These are phyloP conservation scores for Suhomyces maxii DNA, from an alignment of 1,139 yeast species.

Conservation along the genomic window DNA sequence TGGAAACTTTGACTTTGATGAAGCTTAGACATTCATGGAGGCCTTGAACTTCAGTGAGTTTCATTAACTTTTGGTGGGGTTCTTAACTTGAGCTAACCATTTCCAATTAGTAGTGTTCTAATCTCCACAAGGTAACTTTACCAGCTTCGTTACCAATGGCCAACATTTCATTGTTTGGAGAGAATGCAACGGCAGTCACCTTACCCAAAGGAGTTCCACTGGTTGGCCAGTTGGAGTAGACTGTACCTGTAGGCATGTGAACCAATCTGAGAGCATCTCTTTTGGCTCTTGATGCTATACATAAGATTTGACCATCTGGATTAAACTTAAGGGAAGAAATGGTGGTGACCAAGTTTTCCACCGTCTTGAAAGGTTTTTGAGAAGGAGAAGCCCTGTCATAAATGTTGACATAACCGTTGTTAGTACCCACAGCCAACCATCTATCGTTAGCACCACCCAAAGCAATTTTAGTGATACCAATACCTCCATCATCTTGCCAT, in stretches of 20 bases:
- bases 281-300: slow-evolving; percentile 82
- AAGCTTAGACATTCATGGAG: no score
- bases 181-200: slow-evolving; percentile 79
- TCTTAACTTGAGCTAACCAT: no score
- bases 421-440: slow-evolving; percentile 88
- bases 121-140: slow-evolving; percentile 82
- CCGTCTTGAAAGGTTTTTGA: slow-evolving; percentile 52
- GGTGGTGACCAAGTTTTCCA: slow-evolving; percentile 82
- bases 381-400: slow-evolving; percentile 58
- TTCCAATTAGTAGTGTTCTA: slow-evolving; percentile 63
- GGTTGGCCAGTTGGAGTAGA: slow-evolving; percentile 95
- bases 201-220: slow-evolving; percentile 93
- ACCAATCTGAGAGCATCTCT: slow-evolving; percentile 85
- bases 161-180: slow-evolving; percentile 80
- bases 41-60: no score
- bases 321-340: slow-evolving; percentile 75
- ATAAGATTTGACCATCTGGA: slow-evolving; percentile 85
- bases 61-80: no score
- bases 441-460: slow-evolving; percentile 78
- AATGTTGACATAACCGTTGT: slow-evolving; percentile 85
- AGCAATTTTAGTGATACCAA: slow-evolving; percentile 76
- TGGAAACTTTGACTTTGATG: no score
- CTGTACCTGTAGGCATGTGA: slow-evolving; percentile 85
- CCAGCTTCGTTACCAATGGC: slow-evolving; percentile 93
- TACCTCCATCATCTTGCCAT: slow-evolving; percentile 89